Conservation (phyloP, 2,329 filamentous ascomycete genomes). For the Pleurostoma richardsiae region DNA sequence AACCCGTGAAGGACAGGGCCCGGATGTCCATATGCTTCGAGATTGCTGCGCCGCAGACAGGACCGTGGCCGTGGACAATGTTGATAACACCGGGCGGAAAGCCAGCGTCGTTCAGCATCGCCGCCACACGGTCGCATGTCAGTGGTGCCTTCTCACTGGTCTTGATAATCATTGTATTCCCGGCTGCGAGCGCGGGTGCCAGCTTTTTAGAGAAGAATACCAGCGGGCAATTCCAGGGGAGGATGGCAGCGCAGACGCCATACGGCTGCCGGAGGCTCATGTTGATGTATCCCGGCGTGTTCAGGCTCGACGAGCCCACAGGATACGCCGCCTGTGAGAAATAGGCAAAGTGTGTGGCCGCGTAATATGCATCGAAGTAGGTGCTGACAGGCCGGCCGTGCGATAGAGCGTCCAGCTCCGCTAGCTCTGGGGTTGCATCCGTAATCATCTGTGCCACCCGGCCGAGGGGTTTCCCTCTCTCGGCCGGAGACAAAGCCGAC, state of each 20-base stretch:
- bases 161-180: conserved; percentile 53
- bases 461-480: too few relatives aligned
- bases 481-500: too few relatives aligned
- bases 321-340: too few relatives aligned
- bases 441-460: too few relatives aligned
- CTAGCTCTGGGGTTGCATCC: too few relatives aligned
- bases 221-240: conserved; percentile 66
- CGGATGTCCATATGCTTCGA: conserved; percentile 33
- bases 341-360: too few relatives aligned
- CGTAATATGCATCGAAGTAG: too few relatives aligned
- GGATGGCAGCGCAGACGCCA: conserved; percentile 59
- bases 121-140: conserved; percentile 51
- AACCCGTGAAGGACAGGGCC: conserved; percentile 60
- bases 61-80: conserved; percentile 59
- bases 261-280: too few relatives aligned
- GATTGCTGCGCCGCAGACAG: conserved; percentile 11
- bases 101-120: conserved; percentile 59
- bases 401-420: too few relatives aligned
- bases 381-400: too few relatives aligned
- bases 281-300: too few relatives aligned
- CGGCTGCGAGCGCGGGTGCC: conserved; percentile 54
- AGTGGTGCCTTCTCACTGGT: conserved; percentile 54
- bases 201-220: conserved; percentile 65
- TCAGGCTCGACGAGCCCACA: too few relatives aligned
- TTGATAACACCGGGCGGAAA: conserved; percentile 68